A percentile compares a stretch with the other conserved stretches of the same genome.
Evolutionary conservation across 1,284 basidiomycete genomes (phyloP).

Genomic region (Mycena citricolor): DNA sequence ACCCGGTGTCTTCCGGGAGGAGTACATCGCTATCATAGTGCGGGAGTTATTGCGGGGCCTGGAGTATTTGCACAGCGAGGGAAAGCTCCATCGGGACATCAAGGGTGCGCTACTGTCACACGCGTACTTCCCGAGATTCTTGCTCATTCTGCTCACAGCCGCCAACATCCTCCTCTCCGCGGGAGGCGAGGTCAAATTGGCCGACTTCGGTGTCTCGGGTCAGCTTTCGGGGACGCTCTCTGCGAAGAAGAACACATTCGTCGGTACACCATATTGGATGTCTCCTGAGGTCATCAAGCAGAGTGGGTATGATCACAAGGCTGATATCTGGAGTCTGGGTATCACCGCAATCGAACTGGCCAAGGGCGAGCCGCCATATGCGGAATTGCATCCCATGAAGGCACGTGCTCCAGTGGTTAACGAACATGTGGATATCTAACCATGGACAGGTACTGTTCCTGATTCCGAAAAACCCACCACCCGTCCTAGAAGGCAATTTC

Average conservation of each 20-base stretch:
- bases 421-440: background rate
- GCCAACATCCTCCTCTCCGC: slow-evolving; percentile 95
- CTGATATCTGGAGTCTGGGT: slow-evolving; percentile 96
- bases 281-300: slow-evolving; percentile 99
- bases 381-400: slow-evolving; percentile 99
- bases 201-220: slow-evolving; percentile 99
- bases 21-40: slow-evolving; percentile 97
- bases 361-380: slow-evolving; percentile 96
- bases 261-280: slow-evolving; percentile 99
- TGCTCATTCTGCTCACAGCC: slow-evolving; percentile 45
- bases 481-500: slow-evolving; percentile 84
- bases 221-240: slow-evolving; percentile 93
- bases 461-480: slow-evolving; percentile 97
- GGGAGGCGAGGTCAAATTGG: slow-evolving; percentile 95
- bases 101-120: slow-evolving; percentile 66
- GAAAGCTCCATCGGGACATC: slow-evolving; percentile 97
- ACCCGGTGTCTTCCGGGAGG: slow-evolving; percentile 94
- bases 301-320: slow-evolving; percentile 98
- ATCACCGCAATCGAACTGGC: slow-evolving; percentile 98
- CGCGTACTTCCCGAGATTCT: slow-evolving; percentile 9
- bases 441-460: slow-evolving; percentile 83
- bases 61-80: slow-evolving; percentile 94
- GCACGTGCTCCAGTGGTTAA: slow-evolving; percentile 37
- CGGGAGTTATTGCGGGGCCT: slow-evolving; percentile 90
- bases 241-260: slow-evolving; percentile 99